Base-by-base conservation (phyloP, 306 rosid genomes). In the Corylus avellana region DNA sequence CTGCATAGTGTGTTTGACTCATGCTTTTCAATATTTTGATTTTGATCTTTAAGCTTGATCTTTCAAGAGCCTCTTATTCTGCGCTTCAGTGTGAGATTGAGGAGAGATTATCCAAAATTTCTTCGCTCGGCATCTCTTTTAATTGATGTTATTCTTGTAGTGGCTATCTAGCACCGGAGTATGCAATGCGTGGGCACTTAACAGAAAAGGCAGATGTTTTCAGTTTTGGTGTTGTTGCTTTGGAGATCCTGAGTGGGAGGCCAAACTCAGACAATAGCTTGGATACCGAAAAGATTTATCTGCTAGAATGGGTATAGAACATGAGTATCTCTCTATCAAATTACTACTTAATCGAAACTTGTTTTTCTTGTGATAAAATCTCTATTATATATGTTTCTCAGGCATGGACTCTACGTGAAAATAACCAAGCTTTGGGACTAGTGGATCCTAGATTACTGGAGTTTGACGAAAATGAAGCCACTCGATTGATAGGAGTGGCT, bases 151-250 rank as follows among this genome's bases (percentile, higher is more conserved):
- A 16, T 4, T 64, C 67, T 49, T 90, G 77, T 49, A 93, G 97
- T 59, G 97, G 95, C 61, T 93, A 93, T 83, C 93, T 93, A 85
- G 97, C 98, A 62, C 97, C 95, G 17, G 95, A 91, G 76, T 93
- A 88, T 76, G 97, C 98, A 70, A 89, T 93, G 98, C 92, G 93
- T n/a, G 96, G 98, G 66, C 94, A 89, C 86, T 90, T 92, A 2
- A 93, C 98, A 1, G 97, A 93, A 85, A 94, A 94, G 84, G 94
- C 93, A 0, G 97, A 92, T 67, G 92, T 94, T 13, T 94, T 92
- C 80, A 87, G 96, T 42, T 92, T 93, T 78, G 97, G 98, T 4
- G 96, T 93, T 78, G 91, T 93, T 79, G 97, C 91, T 80, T 79
- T 90, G 10, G 98, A 93, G 81, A 75, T 89, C 27, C 85, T 91